Conservation (phyloP, 1,284 basidiomycete genomes). For the Naganishia sp. region DNA sequence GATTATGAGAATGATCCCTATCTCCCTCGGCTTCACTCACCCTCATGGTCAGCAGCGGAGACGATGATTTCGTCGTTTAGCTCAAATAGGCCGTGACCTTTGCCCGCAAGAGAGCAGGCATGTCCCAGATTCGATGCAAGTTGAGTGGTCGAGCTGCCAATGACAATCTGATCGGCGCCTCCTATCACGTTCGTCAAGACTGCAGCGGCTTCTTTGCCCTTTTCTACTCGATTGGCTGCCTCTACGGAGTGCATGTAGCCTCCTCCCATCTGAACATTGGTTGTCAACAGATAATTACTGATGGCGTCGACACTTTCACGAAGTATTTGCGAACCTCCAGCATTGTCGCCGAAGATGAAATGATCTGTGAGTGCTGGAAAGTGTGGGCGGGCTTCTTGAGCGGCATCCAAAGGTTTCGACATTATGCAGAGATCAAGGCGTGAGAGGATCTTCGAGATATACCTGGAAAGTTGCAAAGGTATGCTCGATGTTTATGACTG, state of each 20-base stretch:
- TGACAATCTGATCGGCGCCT: constrained; percentile 63
- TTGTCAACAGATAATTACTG: constrained; percentile 66
- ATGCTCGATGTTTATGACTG: too few species aligned
- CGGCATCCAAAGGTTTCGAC: constrained; percentile 21
- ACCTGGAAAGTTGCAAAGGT: too few species aligned
- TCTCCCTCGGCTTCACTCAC: constrained; percentile 49
- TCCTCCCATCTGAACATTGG: constrained; percentile 70
- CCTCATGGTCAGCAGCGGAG: constrained; percentile 71
- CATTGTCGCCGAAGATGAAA: constrained; percentile 74
- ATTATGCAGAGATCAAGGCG: background rate
- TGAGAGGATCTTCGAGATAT: background rate
- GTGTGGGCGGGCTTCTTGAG: constrained; percentile 57
- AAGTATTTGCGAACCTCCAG: constrained; percentile 68
- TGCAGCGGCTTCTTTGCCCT: constrained; percentile 55
- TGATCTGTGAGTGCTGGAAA: constrained; percentile 65
- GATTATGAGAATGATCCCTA: too few species aligned
- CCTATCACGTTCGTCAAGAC: constrained; percentile 66
- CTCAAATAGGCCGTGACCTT: constrained; percentile 13
- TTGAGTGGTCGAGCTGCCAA: constrained; percentile 68
- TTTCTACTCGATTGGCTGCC: constrained; percentile 8
- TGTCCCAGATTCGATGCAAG: constrained; percentile 60
- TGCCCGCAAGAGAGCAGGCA: constrained; percentile 15
- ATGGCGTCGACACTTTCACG: constrained; percentile 61
- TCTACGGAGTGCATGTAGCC: constrained; percentile 27
- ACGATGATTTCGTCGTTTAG: constrained; percentile 67